phyloP scores from a whole-genome alignment of 129 eudicot genomes.

The Centaurea solstitialis region DNA sequence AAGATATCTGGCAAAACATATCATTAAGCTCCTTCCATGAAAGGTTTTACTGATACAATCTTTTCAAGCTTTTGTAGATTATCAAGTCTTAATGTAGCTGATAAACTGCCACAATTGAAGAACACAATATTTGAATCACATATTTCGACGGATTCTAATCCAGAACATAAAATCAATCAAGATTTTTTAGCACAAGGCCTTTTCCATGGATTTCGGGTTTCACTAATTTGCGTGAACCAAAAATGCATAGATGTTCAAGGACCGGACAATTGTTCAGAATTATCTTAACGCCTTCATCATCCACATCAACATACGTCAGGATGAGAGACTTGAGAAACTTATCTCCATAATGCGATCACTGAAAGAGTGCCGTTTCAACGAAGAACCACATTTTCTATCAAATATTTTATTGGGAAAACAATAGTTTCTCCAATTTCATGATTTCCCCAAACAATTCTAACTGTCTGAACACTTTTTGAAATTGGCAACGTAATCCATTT shows the following conservation, averaged over 20 bases:
- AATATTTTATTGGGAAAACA: no score
- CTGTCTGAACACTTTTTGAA: conserved; percentile 23
- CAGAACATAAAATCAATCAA: no score
- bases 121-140: no score
- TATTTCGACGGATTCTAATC: no score
- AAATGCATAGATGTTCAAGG: conserved; percentile 23
- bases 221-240: conserved; percentile 25
- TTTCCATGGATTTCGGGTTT: conserved; percentile 26
- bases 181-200: conserved; percentile 26
- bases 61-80: conserved; percentile 43
- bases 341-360: conserved; percentile 4
- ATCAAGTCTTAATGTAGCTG: conserved; percentile 10
- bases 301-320: no score
- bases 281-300: no score
- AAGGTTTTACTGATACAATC: not conserved
- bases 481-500: conserved; percentile 44
- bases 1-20: no score
- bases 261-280: no score
- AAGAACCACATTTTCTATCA: no score
- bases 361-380: not conserved
- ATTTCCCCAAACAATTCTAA: conserved; percentile 37
- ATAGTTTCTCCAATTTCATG: conserved; percentile 21
- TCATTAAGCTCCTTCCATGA: no score
- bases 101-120: no score
- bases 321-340: conserved; percentile 21